Base-by-base conservation (phyloP, 169 alveolate species). In the Plasmodium vivax region DNA sequence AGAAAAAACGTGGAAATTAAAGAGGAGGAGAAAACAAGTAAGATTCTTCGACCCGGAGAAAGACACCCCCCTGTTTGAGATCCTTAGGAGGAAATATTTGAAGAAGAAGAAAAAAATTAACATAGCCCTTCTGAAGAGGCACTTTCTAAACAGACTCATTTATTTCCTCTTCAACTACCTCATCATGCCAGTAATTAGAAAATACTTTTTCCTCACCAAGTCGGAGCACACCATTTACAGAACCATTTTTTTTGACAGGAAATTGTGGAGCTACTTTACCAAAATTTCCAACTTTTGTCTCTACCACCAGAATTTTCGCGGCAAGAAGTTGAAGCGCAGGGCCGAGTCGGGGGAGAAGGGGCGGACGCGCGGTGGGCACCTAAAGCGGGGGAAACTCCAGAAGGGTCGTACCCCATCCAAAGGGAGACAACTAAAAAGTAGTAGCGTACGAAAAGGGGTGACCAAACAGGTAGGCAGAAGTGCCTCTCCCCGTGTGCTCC, bases 151-250 rank as follows among this genome's bases (percentile, higher is more conserved):
- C 47, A 92, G 95, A 79, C 27, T 92, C 47, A 83, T 92, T 82
- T 79, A 92, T 79, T 92, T 92, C 45, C 92, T 92, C 14, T 92
- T 92, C 83, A 92, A 92, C 75, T 92, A 92, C 72, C 82, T 92
- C 58, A 83, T 92, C 77, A 92, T 92, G 95, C 95, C 95, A 2
- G 23, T 92, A 71, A 92, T 73, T 32, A 62, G 92, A 30, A 56
- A 75, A 34, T 92, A 82, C 51, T 92, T 92, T 92, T 92, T 82
- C 75, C 85, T 92, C 16, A 92, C 95, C 5, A 81, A 82, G 6
- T 92, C 95, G 12, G 95, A 92, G n/a, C 92, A 82, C 32, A 92
- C 95, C 30, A 38, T 92, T 68, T 51, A 92, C 73, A 92, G 72
- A 79, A 92, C 95, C 2, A 83, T 92, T 23, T 47, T 71, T 38